Evolutionary conservation across 1,284 basidiomycete species (phyloP), one percentile per base, ranked within the genome.

Genomic region (Volvariella surrecta): DNA sequence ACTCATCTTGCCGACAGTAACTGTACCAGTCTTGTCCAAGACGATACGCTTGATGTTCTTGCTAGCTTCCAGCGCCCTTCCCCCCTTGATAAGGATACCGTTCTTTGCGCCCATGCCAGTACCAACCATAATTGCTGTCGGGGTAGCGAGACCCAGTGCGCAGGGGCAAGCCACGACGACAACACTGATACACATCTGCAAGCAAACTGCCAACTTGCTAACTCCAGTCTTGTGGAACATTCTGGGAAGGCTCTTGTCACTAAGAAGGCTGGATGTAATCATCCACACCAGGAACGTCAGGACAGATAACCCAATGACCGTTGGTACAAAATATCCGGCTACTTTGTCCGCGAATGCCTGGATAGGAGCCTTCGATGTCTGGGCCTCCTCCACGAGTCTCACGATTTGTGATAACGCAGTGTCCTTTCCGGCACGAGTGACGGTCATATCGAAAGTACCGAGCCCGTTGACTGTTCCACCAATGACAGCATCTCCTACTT

Each of bases 41-140:
- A 97, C 76, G 52, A 99, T 82, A 28, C 79, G 74, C 56, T 79
- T 79, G 54, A 99, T 83, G 41, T 73, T 73, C 53, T 79, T 82
- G 58, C 90, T 93, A 2, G 91, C 91, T 59, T 99, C 96, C 34
- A 99, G 70, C 1, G 96, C 93, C 16, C 86, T 74, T 2, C 94
- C 96, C 37, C 96, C 94, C 60, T 99, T 99, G 78, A 99, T 98
- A 39, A 99, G 68, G 50, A 99, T 99, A 0, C 96, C 96, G 57
- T 98, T 93, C 68, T 89, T 77, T 9, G 96, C 96, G 1, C 96
- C 96, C 43, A 99, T 84, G 0, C 96, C 96, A 0, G 96, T 99
- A 21, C 96, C 96, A 32, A 99, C 96, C 96, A 99, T 99, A 63
- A 99, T 94, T 1, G 96, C 96, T 0, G 96, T 99, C 0, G 96